phyloP scores from a whole-genome alignment of 768 basidiomycete species.

The Termitomyces sp. region DNA sequence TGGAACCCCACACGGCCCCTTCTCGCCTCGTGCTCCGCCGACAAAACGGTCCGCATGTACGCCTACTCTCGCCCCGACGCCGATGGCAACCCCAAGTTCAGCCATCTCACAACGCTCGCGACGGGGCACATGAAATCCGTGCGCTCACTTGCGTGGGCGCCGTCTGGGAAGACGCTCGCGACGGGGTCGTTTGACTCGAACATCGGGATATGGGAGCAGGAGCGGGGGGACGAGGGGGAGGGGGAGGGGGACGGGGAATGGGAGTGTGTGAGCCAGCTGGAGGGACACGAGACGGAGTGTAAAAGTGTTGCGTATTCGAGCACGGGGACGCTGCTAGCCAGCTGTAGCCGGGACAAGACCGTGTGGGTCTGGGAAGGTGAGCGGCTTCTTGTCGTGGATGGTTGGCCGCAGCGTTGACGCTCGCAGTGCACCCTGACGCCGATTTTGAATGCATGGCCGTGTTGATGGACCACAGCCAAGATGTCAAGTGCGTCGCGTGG shows the following conservation, averaged over 20 bases:
- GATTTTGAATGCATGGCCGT: constrained; percentile 96
- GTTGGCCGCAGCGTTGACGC: not conserved
- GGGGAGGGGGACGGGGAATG: constrained; percentile 49
- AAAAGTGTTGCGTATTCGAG: constrained; percentile 84
- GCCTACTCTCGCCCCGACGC: constrained; percentile 37
- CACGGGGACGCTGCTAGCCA: constrained; percentile 81
- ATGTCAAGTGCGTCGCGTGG: constrained; percentile 94
- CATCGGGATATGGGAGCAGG: constrained; percentile 86
- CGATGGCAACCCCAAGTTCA: constrained; percentile 32
- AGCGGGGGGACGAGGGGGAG: constrained; percentile 34
- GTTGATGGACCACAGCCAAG: constrained; percentile 94
- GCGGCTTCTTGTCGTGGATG: constrained; percentile 2
- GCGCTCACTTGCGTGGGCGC: constrained; percentile 82
- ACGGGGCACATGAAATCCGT: constrained; percentile 90
- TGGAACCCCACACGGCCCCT: constrained; percentile 84
- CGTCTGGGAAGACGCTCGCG: constrained; percentile 79
- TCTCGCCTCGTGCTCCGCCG: constrained; percentile 90
- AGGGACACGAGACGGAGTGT: constrained; percentile 97
- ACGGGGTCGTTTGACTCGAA: constrained; percentile 94
- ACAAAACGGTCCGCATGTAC: constrained; percentile 88
- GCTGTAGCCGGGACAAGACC: constrained; percentile 93
- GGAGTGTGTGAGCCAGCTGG: constrained; percentile 83
- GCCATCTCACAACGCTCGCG: constrained; percentile 57
- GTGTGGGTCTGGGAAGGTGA: constrained; percentile 99
- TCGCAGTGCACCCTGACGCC: constrained; percentile 76